These are phyloP conservation scores for Golubevia pallescens DNA, from an alignment of 1,284 basidiomycete species.

Conservation along the genomic window DNA sequence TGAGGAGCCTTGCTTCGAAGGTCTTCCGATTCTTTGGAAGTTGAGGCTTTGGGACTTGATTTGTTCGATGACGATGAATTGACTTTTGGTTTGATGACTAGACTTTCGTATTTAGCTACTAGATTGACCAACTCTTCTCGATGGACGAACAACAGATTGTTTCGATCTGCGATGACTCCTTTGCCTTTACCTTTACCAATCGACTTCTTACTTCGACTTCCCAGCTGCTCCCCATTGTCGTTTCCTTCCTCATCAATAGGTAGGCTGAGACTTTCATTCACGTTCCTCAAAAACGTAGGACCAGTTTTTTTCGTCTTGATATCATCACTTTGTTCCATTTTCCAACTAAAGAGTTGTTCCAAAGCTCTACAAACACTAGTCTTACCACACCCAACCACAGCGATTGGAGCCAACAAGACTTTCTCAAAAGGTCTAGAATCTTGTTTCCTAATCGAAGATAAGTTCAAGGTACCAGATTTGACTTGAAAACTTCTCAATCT, in stretches of 20 bases:
- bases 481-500: no score
- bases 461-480: no score
- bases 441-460: not conserved
- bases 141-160: slow-evolving; percentile 58
- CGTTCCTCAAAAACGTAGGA: slow-evolving; percentile 78
- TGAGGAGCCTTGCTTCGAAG: not conserved
- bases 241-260: no score
- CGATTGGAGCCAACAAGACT: slow-evolving; percentile 84
- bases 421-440: slow-evolving; percentile 67
- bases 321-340: slow-evolving; percentile 91
- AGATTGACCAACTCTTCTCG: slow-evolving; percentile 49
- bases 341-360: slow-evolving; percentile 77
- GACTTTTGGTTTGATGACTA: slow-evolving; percentile 10
- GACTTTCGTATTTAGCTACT: slow-evolving; percentile 7
- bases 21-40: not conserved
- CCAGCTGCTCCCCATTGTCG: no score
- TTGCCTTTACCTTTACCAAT: slow-evolving; percentile 7
- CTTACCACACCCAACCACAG: slow-evolving; percentile 95
- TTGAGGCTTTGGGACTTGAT: not conserved
- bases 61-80: not conserved
- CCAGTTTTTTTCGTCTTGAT: slow-evolving; percentile 80
- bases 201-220: no score
- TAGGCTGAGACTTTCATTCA: no score
- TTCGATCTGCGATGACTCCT: slow-evolving; percentile 55
- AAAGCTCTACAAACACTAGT: slow-evolving; percentile 84